Evolutionary conservation across 176 grass and related monocot genomes (phyloP), one percentile per base, ranked within the genome.

Genomic region (Oryza coarctata): DNA sequence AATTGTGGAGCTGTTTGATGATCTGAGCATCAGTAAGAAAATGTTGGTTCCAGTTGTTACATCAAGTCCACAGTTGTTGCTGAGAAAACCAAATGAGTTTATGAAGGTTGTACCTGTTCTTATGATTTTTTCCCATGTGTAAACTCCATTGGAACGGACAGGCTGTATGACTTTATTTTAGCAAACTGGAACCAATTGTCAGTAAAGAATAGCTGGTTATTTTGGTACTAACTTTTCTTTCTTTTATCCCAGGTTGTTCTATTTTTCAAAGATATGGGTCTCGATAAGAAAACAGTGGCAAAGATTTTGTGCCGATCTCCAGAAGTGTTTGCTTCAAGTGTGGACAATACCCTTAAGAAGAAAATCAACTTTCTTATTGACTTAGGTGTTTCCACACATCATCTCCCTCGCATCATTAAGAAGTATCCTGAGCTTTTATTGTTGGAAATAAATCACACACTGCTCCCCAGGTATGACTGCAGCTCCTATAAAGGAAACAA

Each of bases 341-440:
- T 94, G 65, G 88, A 98, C 29, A 86, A 73, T 32, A 98, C 95
- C 23, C 86, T 93, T 36, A 98, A 87, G 84, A 98, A 84, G 73
- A 94, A 94, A 87, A 90, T 98, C 2, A 20, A 91, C 9, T 91
- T 89, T 82, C 84, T 94, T 79, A 69, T 80, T 75, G 71, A 94
- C 74, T 93, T 94, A 79, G 95, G 95, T 88, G 80, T 98, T 89
- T 81, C 88, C 12, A 77, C 76, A n/a, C 20, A 71, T 38, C 67
- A 92, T 10, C 84, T 98, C 85, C 92, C 73, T 86, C 81, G 90
- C 55, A 83, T 94, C 62, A 85, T 98, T 80, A 92, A 63, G 83
- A 98, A 98, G 78, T 98, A 93, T 84, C 92, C 90, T 3, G 95
- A 98, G 67, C n/a, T 94, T 72, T 75, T 98, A 58, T 71, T 98